Base-by-base conservation (phyloP, 2,329 filamentous ascomycete species). In the Alternaria gaisen region DNA sequence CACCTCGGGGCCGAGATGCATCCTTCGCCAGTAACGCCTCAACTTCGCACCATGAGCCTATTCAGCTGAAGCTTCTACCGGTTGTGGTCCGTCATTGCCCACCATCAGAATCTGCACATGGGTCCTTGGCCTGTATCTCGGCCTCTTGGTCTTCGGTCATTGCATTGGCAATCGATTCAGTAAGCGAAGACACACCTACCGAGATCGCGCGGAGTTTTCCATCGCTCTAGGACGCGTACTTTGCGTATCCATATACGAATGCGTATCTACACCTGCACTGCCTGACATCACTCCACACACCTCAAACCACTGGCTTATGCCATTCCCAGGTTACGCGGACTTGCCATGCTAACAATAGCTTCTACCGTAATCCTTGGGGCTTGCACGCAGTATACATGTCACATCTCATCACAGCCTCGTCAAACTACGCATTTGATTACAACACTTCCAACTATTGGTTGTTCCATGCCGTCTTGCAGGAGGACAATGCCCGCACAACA, bases 61-160 rank as follows among this genome's bases (percentile, higher is more conserved):
- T 52, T 26, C 30, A n/a, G 46, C 26, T n/a, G 18, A 8, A 32
- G 24, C 32, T 20, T 26, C 32, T 24, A 16, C 28, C 53, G 28
- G 46, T 41, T 28, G 36, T 30, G 14, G 36, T 40, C 53, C 20
- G 46, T 24, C 36, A 52, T 48, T 24, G 20, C 22, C 10, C 46
- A 24, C 32, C 44, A 28, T 34, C 38, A 43, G 54, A 53, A 32
- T 44, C 41, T 57, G 54, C 28, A 26, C 47, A 53, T 38, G 54
- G 54, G 46, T 36, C 38, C 47, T 41, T 52, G 46, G 28, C 46
- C 26, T 28, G n/a, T 26, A 12, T 9, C 30, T 56, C 53, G 53
- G 53, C 44, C 55, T 44, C 42, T 42, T 44, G 20, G 55, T 20
- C 55, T 53, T 41, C 22, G 30, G 20, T 41, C 38, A 32, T 43